Conservation (phyloP, 805 yeast genomes). For the Metschnikowia drakensbergensis region DNA sequence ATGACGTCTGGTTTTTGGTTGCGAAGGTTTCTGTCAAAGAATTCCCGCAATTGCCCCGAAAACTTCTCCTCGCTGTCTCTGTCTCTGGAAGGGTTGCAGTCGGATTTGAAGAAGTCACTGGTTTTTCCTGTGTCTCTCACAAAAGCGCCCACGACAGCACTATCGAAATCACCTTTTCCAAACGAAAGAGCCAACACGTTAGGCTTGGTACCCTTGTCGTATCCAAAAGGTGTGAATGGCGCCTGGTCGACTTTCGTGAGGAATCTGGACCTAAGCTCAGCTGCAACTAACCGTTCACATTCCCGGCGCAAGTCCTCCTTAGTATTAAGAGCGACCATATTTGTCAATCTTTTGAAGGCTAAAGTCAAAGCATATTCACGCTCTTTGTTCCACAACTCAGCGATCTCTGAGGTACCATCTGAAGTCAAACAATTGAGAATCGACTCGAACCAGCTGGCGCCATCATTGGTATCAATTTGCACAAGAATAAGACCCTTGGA, state of each 20-base stretch:
- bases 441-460: slow-evolving; percentile 38
- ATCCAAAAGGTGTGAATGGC: slow-evolving; percentile 80
- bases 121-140: slow-evolving; percentile 79
- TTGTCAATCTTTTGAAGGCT: slow-evolving; percentile 65
- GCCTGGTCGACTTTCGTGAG: slow-evolving; percentile 82
- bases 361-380: slow-evolving; percentile 63
- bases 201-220: slow-evolving; percentile 77
- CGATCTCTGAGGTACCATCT: slow-evolving; percentile 72
- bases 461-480: slow-evolving; percentile 51
- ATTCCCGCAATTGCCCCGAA: slow-evolving; percentile 61
- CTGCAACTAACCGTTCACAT: slow-evolving; percentile 67
- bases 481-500: slow-evolving; percentile 66
- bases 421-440: slow-evolving; percentile 56
- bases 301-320: slow-evolving; percentile 77
- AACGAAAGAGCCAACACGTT: slow-evolving; percentile 76
- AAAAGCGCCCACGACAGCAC: slow-evolving; percentile 80
- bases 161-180: slow-evolving; percentile 81
- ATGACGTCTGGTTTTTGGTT: slow-evolving; percentile 72
- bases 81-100: slow-evolving; percentile 57
- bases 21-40: slow-evolving; percentile 58
- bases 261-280: slow-evolving; percentile 66
- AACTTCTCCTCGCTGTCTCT: slow-evolving; percentile 42
- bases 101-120: slow-evolving; percentile 73
- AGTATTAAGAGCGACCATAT: slow-evolving; percentile 66
- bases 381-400: slow-evolving; percentile 76